Conservation (phyloP, 2,329 filamentous ascomycete genomes). For the Aspergillus ochraceoroseus region DNA sequence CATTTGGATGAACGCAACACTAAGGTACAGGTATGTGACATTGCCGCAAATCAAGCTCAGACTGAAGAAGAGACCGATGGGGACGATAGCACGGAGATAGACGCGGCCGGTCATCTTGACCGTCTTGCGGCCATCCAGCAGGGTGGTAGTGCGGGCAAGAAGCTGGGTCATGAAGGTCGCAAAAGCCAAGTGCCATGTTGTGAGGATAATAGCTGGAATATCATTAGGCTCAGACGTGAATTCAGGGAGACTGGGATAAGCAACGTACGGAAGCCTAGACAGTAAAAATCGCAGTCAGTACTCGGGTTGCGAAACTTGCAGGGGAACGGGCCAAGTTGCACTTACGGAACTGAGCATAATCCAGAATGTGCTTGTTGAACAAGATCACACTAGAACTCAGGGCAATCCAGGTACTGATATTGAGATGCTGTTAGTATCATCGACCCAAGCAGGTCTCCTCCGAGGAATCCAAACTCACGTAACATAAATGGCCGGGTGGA, state of each 20-base stretch:
- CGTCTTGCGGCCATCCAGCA: conserved; percentile 89
- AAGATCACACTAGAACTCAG: conserved; percentile 92
- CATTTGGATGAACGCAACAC: conserved; percentile 97
- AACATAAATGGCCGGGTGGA: conserved; percentile 86
- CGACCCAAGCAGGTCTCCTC: background rate
- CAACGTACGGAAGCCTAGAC: conserved; percentile 46
- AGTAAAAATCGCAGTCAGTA: conserved; percentile 6
- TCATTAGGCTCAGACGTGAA: conserved; percentile 1
- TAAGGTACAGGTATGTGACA: conserved; percentile 88
- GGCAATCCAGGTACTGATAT: conserved; percentile 75
- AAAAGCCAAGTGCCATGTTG: conserved; percentile 92
- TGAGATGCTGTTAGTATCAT: conserved; percentile 39
- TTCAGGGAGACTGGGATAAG: background rate
- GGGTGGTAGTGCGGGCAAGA: conserved; percentile 78
- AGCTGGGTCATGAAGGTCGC: conserved; percentile 92
- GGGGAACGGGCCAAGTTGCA: conserved; percentile 1
- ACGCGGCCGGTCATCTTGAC: conserved; percentile 96
- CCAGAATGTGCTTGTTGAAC: conserved; percentile 98
- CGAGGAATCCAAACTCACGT: conserved; percentile 41
- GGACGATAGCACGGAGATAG: conserved; percentile 87
- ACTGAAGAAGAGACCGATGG: conserved; percentile 93
- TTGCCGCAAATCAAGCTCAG: conserved; percentile 94
- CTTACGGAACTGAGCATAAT: conserved; percentile 77
- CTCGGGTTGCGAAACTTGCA: background rate
- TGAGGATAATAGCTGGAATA: conserved; percentile 59